Conservation (phyloP, 352 stramenopile genomes). For the Pythium sp. region DNA sequence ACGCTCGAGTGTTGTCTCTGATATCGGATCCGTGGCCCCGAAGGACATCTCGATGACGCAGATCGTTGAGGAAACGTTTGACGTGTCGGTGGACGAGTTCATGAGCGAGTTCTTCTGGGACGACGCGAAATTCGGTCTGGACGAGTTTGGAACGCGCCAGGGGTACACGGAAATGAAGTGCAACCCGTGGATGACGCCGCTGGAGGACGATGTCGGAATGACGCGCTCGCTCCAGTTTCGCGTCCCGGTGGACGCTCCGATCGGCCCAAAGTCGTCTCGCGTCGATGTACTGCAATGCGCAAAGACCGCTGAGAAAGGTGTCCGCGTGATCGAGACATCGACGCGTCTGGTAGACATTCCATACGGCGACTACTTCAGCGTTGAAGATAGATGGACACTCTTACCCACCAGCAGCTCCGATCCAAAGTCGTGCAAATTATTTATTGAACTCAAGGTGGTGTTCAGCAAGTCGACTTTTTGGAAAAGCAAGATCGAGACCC, state of each 20-base stretch:
- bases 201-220: conserved; percentile 47
- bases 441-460: conserved; percentile 79
- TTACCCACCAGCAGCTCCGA: conserved; percentile 40
- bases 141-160: conserved; percentile 53
- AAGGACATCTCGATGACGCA: conserved; percentile 78
- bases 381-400: conserved; percentile 81
- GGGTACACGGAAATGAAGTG: conserved; percentile 74
- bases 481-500: conserved; percentile 75
- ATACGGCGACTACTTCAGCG: conserved; percentile 86
- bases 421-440: conserved; percentile 49
- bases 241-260: conserved; percentile 72
- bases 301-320: conserved; percentile 37
- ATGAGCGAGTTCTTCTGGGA: conserved; percentile 70
- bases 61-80: conserved; percentile 58
- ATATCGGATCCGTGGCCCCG: conserved; percentile 52
- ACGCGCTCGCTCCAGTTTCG: conserved; percentile 74
- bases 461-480: conserved; percentile 86
- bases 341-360: conserved; percentile 81
- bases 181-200: conserved; percentile 56
- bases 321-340: conserved; percentile 67
- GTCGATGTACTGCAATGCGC: conserved; percentile 76
- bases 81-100: conserved; percentile 64
- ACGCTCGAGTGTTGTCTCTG: conserved; percentile 49
- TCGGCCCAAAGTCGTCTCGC: conserved; percentile 78
- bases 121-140: conserved; percentile 63